Evolutionary conservation across 176 grass and related monocot species (phyloP), one percentile per base, ranked within the genome.

Genomic region (Echinochloa phyllopogon): DNA sequence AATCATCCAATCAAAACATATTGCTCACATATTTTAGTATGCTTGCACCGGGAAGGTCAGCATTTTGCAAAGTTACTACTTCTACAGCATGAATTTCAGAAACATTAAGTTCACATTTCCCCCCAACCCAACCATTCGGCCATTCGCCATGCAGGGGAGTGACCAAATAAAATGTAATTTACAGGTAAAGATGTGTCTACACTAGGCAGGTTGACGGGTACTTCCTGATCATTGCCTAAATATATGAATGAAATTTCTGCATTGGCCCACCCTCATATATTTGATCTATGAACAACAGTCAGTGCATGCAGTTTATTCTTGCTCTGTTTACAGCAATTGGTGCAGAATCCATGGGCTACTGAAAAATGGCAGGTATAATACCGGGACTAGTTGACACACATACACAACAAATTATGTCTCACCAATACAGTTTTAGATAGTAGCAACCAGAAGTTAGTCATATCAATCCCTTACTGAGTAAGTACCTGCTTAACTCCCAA

Each of bases 221-320:
- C 15, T 38, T 53, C 29, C 25, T 61, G 25, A 14, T 69, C 65
- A 69, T 6, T n/a, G 3, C 65, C 39, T 20, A 69, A 69, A 69
- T 6, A 69, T 43, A n/a, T 6, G 4, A 23, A 23, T 4, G 40
- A n/a, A 69, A n/a, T 6, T 68, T 13, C 20, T 44, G 40, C 4
- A 24, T 14, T 21, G 24, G 67, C 20, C 14, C 40, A 69, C 4
- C 15, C 4, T 23, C 17, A 21, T 11, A 41, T 41, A 41, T 40
- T 68, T 41, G 8, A 68, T 41, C 65, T 68, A 21, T 66, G 65
- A 68, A 11, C 17, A 41, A 20, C 8, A 20, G 64, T 69, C 38
- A 43, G 65, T 43, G 65, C 39, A 42, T 69, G 20, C 3, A 69
- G 44, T 69, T 69, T 77, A 58, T 21, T 69, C 62, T 64, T 56